Evolutionary conservation across 108 stramenopile species (phyloP).

Genomic region (Craspedostauros australis): DNA sequence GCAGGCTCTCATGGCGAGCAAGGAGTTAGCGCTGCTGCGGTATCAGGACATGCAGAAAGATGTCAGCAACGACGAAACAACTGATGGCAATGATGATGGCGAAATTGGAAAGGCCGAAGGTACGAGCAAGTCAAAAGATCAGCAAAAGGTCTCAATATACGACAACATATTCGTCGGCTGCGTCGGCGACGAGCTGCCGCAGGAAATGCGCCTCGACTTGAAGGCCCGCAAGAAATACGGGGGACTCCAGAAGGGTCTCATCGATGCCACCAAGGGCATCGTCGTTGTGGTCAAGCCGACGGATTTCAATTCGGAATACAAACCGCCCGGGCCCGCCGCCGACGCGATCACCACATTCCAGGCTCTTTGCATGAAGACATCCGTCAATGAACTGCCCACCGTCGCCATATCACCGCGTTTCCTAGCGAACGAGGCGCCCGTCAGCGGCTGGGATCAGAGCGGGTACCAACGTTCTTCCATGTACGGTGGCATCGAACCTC

Average conservation of each 20-base stretch:
- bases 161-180: conserved; percentile 35
- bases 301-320: conserved; percentile 43
- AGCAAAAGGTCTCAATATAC: conserved; percentile 5
- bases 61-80: no score
- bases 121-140: neutral
- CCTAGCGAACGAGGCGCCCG: conserved; percentile 17
- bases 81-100: no score
- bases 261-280: conserved; percentile 26
- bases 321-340: conserved; percentile 28
- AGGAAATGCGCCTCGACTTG: neutral
- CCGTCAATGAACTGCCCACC: conserved; percentile 37
- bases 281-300: conserved; percentile 60
- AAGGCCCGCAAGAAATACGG: conserved; percentile 12
- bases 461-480: conserved; percentile 48
- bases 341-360: conserved; percentile 30
- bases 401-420: conserved; percentile 61
- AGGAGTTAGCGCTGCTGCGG: conserved; percentile 33
- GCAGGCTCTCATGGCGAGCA: conserved; percentile 50
- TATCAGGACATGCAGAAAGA: neutral
- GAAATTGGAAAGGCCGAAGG: conserved; percentile 2
- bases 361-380: conserved; percentile 35
- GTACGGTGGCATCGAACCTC: conserved; percentile 66
- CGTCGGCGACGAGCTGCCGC: conserved; percentile 31
- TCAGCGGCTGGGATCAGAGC: conserved; percentile 50
- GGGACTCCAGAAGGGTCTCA: conserved; percentile 4